Conservation (phyloP, 176 grass and related monocot genomes). For the Triticum urartu region DNA sequence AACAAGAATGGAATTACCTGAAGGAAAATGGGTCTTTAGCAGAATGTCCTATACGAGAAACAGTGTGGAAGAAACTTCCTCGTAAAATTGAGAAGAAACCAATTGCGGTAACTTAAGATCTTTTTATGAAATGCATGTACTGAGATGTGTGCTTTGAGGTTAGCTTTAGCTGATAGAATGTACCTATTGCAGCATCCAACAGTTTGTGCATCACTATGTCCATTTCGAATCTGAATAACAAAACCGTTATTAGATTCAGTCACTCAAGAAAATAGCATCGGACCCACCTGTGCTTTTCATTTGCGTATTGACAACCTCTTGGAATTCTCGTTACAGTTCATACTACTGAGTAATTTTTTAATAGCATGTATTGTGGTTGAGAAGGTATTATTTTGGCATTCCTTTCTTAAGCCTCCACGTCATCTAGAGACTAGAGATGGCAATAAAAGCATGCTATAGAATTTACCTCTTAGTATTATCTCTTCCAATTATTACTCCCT, state of each 20-base stretch:
- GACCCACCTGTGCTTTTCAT: neutral
- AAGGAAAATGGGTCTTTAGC: slow-evolving; percentile 37
- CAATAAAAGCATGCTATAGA: too few relatives aligned
- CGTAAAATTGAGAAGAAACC: slow-evolving; percentile 59
- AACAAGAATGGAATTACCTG: slow-evolving; percentile 79
- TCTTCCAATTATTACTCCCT: too few relatives aligned
- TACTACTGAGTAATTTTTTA: slow-evolving; percentile 5
- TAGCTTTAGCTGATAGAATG: neutral
- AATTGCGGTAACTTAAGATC: slow-evolving; percentile 42
- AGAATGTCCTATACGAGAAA: slow-evolving; percentile 53
- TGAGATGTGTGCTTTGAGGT: neutral
- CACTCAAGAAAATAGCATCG: neutral
- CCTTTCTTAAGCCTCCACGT: too few relatives aligned
- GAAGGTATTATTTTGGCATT: too few relatives aligned
- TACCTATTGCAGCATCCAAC: neutral
- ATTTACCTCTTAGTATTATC: too few relatives aligned
- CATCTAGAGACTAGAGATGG: too few relatives aligned
- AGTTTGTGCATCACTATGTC: neutral
- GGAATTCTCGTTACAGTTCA: neutral
- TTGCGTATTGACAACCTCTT: neutral
- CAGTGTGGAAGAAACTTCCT: slow-evolving; percentile 64
- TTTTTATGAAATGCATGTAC: neutral
- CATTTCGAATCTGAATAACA: neutral
- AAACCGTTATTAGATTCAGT: neutral
- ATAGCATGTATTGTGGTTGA: too few relatives aligned